A percentile compares a stretch with the other conserved stretches of the same genome.
These are phyloP conservation scores for Geranomyces michiganensis DNA, from an alignment of 192 early-diverging fungal genomes.

Conservation along the genomic window DNA sequence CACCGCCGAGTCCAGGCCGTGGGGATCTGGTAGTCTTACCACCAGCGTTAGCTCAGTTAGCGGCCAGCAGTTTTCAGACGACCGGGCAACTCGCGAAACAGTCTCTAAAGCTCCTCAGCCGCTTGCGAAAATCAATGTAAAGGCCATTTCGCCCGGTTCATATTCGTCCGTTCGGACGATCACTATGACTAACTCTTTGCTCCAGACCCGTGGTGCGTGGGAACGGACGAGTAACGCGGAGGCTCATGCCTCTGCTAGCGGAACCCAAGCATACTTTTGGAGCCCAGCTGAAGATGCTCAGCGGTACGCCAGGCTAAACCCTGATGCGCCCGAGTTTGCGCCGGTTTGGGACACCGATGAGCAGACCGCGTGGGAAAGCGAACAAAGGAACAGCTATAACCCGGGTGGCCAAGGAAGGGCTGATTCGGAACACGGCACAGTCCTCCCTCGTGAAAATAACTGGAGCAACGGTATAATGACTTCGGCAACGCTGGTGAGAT, in stretches of 20 bases:
- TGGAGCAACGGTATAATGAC: neutral
- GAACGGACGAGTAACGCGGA: too few species aligned
- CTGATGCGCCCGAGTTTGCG: slow-evolving; percentile 40
- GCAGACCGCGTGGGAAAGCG: neutral
- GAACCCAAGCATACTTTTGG: neutral
- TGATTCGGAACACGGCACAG: neutral
- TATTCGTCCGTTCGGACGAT: too few species aligned
- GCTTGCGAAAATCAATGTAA: too few species aligned
- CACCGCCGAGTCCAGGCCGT: too few species aligned
- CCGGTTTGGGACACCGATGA: slow-evolving; percentile 11
- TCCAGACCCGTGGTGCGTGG: too few species aligned
- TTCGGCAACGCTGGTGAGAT: neutral
- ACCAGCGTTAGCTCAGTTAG: too few species aligned
- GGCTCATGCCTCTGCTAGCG: neutral
- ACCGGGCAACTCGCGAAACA: too few species aligned
- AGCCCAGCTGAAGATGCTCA: slow-evolving; percentile 12
- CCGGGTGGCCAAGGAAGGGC: neutral
- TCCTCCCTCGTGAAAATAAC: neutral
- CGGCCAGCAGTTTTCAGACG: too few species aligned
- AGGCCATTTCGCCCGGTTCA: too few species aligned
- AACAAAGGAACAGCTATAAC: neutral
- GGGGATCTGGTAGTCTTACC: too few species aligned
- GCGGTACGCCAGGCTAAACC: slow-evolving; percentile 22
- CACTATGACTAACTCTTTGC: too few species aligned
- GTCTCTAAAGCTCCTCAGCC: too few species aligned